A percentile compares a stretch with the other conserved stretches of the same genome.
Evolutionary conservation across 768 basidiomycete genomes (phyloP).

Genomic region (Lactarius akahatsu): DNA sequence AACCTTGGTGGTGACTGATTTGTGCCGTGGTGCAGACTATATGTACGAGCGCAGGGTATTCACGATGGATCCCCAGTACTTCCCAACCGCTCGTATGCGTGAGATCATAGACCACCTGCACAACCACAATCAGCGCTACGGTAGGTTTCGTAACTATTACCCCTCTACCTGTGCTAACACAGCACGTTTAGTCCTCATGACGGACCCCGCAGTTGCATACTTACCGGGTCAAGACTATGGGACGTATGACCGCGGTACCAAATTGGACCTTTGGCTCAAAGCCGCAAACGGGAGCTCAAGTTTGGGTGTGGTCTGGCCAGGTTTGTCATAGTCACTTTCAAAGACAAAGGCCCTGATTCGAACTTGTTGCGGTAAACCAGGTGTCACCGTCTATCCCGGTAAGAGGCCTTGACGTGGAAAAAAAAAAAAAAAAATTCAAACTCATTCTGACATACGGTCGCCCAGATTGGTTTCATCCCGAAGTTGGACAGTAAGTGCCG

Average conservation of each 20-base stretch:
- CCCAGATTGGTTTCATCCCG: conserved; percentile 60
- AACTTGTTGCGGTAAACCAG: conserved; percentile 31
- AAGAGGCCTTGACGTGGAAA: conserved; percentile 18
- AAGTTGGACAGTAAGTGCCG: conserved; percentile 46
- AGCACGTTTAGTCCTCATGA: conserved; percentile 57
- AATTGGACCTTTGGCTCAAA: conserved; percentile 59
- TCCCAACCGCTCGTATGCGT: conserved; percentile 60
- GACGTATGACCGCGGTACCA: conserved; percentile 54
- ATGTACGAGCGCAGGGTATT: conserved; percentile 68
- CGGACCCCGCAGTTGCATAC: conserved; percentile 66
- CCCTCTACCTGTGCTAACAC: not conserved
- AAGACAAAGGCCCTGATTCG: not conserved
- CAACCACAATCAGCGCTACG: conserved; percentile 54
- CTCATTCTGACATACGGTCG: not conserved
- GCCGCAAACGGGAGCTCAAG: conserved; percentile 56
- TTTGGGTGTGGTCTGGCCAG: conserved; percentile 65
- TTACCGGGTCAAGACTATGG: conserved; percentile 48
- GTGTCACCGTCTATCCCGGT: conserved; percentile 60
- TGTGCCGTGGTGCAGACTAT: conserved; percentile 49
- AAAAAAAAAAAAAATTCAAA: not conserved
- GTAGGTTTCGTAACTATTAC: conserved; percentile 38
- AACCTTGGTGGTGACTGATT: not conserved
- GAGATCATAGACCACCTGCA: conserved; percentile 66
- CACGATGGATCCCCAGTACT: conserved; percentile 66
- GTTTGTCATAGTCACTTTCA: conserved; percentile 34